Base-by-base conservation (phyloP, 108 stramenopile species). In the Nitzschia putrida region DNA sequence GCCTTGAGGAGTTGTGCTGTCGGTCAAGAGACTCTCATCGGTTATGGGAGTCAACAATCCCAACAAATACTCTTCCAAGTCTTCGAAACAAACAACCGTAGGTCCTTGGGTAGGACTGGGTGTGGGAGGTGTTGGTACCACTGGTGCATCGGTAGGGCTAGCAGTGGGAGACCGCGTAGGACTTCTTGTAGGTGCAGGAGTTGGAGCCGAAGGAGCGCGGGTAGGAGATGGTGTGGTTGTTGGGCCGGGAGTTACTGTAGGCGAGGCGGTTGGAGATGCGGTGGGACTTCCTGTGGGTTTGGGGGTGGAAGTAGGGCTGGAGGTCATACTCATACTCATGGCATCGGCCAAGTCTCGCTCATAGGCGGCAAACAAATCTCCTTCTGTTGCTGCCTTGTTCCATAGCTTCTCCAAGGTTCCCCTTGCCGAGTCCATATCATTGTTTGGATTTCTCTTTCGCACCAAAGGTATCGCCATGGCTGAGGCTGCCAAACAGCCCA, bases 1-100 rank as follows among this genome's bases (percentile, higher is more conserved):
- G 26, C 74, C 74, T 69, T 76, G 74, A 11, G 74, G 74, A 34
- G 74, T 76, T 7, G 21, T 41, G 7, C 12, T 38, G 45, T 76
- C 58, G 54, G 53, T 20, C 21, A 76, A 25, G 12, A 69, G 20
- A 3, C 47, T 38, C 34, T 6, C 40, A 47, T 61, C 61, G 0
- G 74, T 76, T 0, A 69, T 64, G 9, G 52, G 49, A n/a, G 67
- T 47, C 2, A 76, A 23, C 9, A 68, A 10, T 10, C 29, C 18
- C 5, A 56, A 21, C 21, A 76, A 43, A 26, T 55, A 63, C 2
- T 29, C 43, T 39, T 76, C 68, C 40, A 53, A 49, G 1, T 63
- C 44, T 22, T 44, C 61, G 11, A 22, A n/a, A 18, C 61, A 63
- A 1, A 20, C 40, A 0, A 6, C 20, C 7, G 61, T 65, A 16